phyloP scores from a whole-genome alignment of 192 early-diverging fungal species.

The Coemansia asiatica region DNA sequence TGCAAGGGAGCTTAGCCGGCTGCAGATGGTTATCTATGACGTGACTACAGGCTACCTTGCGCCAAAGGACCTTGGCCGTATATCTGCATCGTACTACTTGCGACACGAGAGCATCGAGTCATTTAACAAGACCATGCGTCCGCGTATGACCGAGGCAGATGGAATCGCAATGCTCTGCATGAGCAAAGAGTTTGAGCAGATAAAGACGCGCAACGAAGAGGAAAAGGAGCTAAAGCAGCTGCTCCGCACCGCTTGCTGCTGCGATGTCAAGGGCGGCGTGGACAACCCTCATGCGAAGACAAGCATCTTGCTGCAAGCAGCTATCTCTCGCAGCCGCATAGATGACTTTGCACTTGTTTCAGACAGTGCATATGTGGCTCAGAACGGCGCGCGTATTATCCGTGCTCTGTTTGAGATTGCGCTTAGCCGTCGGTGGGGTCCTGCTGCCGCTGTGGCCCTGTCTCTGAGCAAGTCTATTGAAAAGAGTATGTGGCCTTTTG shows the following conservation, averaged over 20 bases:
- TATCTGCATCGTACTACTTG: conserved; percentile 92
- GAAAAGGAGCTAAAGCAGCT: conserved; percentile 72
- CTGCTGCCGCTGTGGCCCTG: conserved; percentile 71
- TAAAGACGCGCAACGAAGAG: conserved; percentile 91
- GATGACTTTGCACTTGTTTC: conserved; percentile 96
- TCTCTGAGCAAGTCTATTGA: conserved; percentile 88
- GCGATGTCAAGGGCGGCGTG: conserved; percentile 81
- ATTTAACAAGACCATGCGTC: conserved; percentile 83
- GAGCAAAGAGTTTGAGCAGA: conserved; percentile 92
- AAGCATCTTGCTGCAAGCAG: conserved; percentile 90
- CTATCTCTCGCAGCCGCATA: conserved; percentile 72
- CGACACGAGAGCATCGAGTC: conserved; percentile 81
- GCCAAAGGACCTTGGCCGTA: conserved; percentile 90
- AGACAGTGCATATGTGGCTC: conserved; percentile 89
- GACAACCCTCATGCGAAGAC: conserved; percentile 88
- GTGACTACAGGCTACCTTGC: conserved; percentile 78
- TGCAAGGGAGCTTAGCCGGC: conserved; percentile 69
- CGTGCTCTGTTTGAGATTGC: conserved; percentile 97
- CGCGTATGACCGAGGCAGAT: conserved; percentile 93
- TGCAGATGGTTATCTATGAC: conserved; percentile 95
- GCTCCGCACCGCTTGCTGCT: conserved; percentile 72
- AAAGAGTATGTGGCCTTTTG: conserved; percentile 87
- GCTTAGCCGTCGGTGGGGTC: conserved; percentile 86
- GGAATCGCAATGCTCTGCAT: conserved; percentile 82
- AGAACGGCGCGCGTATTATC: conserved; percentile 90